Evolutionary conservation across 1,284 basidiomycete genomes (phyloP).

Genomic region (Inonotus obliquus): DNA sequence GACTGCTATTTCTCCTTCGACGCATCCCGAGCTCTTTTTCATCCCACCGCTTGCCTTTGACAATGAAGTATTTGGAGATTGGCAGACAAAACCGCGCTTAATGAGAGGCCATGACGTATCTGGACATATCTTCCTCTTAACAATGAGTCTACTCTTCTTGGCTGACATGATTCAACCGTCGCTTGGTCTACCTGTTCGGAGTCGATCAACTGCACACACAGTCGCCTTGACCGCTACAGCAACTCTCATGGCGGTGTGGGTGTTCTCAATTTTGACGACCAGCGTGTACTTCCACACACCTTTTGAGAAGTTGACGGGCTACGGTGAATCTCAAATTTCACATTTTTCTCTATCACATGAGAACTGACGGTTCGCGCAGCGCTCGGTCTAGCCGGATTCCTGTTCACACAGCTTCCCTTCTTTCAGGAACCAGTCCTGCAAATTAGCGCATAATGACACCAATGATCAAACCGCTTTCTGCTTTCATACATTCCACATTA

Average conservation of each 20-base stretch:
- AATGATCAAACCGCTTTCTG: background rate
- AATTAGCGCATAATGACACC: background rate
- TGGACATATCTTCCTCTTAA: slow-evolving; percentile 91
- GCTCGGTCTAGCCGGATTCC: slow-evolving; percentile 35
- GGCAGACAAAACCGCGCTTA: slow-evolving; percentile 50
- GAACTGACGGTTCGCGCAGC: slow-evolving; percentile 26
- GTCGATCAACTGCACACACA: slow-evolving; percentile 41
- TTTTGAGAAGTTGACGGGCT: slow-evolving; percentile 82
- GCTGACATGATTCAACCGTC: slow-evolving; percentile 65
- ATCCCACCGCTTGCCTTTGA: slow-evolving; percentile 28
- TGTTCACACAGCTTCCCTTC: slow-evolving; percentile 29
- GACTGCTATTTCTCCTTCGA: slow-evolving; percentile 47
- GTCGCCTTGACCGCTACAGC: slow-evolving; percentile 42
- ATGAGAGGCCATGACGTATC: slow-evolving; percentile 90
- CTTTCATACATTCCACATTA: background rate
- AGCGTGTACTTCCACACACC: slow-evolving; percentile 90
- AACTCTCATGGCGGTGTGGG: slow-evolving; percentile 60
- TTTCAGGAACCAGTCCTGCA: slow-evolving; percentile 2
- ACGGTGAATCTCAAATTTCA: slow-evolving; percentile 47
- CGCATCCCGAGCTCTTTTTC: slow-evolving; percentile 65
- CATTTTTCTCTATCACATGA: slow-evolving; percentile 5
- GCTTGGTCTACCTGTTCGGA: slow-evolving; percentile 28
- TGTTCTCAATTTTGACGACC: slow-evolving; percentile 77
- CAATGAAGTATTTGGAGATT: slow-evolving; percentile 29
- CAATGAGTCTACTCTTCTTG: slow-evolving; percentile 78